phyloP scores from a whole-genome alignment of 805 yeast species.

The Blastobotrys attinorum region DNA sequence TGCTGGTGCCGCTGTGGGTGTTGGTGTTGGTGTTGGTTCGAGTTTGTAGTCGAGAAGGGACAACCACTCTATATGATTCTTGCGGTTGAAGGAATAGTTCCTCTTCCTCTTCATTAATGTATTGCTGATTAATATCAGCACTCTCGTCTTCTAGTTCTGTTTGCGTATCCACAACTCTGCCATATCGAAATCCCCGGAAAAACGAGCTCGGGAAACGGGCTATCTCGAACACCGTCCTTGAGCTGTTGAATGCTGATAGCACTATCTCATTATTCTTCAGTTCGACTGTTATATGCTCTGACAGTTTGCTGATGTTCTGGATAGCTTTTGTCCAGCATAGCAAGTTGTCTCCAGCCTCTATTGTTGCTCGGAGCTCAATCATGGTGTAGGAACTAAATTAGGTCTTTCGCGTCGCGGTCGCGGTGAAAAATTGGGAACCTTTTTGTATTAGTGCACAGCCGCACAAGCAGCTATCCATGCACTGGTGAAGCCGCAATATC shows the following conservation, averaged over 20 bases:
- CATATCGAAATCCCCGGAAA: slow-evolving; percentile 8
- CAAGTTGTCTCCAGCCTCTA: slow-evolving; percentile 11
- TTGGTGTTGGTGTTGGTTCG: background rate
- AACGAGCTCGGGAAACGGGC: slow-evolving; percentile 10
- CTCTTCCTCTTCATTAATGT: too few species aligned
- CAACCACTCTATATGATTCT: too few species aligned
- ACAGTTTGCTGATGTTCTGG: slow-evolving; percentile 9
- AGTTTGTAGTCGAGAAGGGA: background rate
- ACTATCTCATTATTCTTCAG: slow-evolving; percentile 9
- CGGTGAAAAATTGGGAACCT: too few species aligned
- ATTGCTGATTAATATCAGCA: background rate
- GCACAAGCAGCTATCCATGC: too few species aligned
- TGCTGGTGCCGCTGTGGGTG: too few species aligned
- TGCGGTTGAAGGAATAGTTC: too few species aligned
- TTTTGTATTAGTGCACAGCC: too few species aligned
- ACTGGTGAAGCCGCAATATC: too few species aligned
- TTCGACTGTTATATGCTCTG: slow-evolving; percentile 14
- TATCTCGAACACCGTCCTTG: slow-evolving; percentile 16
- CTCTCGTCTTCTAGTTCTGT: background rate
- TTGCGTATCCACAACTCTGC: slow-evolving; percentile 1
- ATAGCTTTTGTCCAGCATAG: slow-evolving; percentile 13
- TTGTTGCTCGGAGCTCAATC: slow-evolving; percentile 9
- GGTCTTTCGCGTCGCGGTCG: background rate
- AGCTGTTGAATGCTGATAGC: slow-evolving; percentile 14
- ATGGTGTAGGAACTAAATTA: background rate